Evolutionary conservation across 352 stramenopile genomes (phyloP), one percentile per base, ranked within the genome.

Genomic region (Globisporangium echinulatum): DNA sequence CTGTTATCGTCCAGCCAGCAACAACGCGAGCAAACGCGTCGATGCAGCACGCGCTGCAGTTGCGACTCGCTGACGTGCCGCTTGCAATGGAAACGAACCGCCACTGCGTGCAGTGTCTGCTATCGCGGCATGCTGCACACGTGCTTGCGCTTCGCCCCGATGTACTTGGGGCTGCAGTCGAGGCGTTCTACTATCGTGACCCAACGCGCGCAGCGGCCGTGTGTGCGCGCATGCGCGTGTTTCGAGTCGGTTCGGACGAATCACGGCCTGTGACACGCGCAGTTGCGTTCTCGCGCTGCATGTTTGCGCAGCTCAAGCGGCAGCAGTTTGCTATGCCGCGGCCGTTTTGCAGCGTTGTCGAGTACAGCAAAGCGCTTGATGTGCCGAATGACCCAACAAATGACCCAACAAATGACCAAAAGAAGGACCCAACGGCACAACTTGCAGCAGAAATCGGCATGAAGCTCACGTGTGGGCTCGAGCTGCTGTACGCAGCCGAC

Each of bases 261-360:
- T 25, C 25, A 25, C 25, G 25, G 1, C 68, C 5, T 56, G 72
- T 6, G 62, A 38, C 71, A 33, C 58, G 63, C 15, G 68, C 73
- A 55, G 70, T 93, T 38, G 71, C 73, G 14, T 90, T 94, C 49
- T 87, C 85, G n/a, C 77, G 82, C 54, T 86, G 79, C 25, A 89
- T 90, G 73, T 94, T 87, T 54, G 85, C 85, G 25, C 80, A 93
- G 67, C 65, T 93, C 37, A 90, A 85, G 64, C 80, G 91, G 58
- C 85, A 94, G 62, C 58, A 75, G 25, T 91, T 93, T 55, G 77
- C 71, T 54, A 64, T 82, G 7, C 85, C 83, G 0, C 85, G 86
- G 46, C 54, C 69, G 19, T 94, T 94, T 59, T 59, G 75, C 0
- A 33, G 63, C 8, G 39, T 14, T 10, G 37, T 49, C 33, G 7